Evolutionary conservation across 1,139 yeast species (phyloP), one percentile per base, ranked within the genome.

Genomic region (Sugiyamaella paludigena): DNA sequence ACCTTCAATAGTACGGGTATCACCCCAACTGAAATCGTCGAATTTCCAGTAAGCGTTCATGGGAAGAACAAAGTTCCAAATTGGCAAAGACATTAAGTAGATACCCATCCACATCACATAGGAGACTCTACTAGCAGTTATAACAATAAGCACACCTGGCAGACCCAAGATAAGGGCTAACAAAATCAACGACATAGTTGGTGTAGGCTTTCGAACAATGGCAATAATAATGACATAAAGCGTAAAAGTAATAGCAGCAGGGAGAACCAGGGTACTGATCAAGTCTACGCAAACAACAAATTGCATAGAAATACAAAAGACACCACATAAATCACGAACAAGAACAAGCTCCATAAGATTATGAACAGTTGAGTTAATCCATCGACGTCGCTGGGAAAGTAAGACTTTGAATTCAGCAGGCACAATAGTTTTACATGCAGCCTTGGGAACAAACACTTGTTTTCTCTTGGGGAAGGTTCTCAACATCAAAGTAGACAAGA

Each of bases 11-110:
- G 86, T 78, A 74, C 98, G 80, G 4, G 98, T 92, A 58, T 91
- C 98, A 68, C 98, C 98, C 98, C 98, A 92, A 61, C 92, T 82
- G 72, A 92, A 92, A 68, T 92, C 98, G 68, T 92, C 98, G 69
- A 92, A 92, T 68, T 91, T 91, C 98, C 98, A 92, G 62, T 72
- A 92, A 0, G 98, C 88, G 69, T 92, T 87, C 45, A 81, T 67
- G 2, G 98, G 98, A 49, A 92, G 75, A 5, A 91, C 84, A 65
- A 92, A 87, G 67, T 92, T 92, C 98, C 98, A 92, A 54, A 92
- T 76, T 31, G 98, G 98, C 55, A 92, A 78, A 0, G 98, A 95
- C 36, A 82, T 1, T 37, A 92, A 69, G 64, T 92, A 92, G 54
- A 89, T 77, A 37, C 82, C 49, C 84, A 91, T 87, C 87, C 96